phyloP scores from a whole-genome alignment of 2,329 filamentous ascomycete species.

The Cercospora canescens region DNA sequence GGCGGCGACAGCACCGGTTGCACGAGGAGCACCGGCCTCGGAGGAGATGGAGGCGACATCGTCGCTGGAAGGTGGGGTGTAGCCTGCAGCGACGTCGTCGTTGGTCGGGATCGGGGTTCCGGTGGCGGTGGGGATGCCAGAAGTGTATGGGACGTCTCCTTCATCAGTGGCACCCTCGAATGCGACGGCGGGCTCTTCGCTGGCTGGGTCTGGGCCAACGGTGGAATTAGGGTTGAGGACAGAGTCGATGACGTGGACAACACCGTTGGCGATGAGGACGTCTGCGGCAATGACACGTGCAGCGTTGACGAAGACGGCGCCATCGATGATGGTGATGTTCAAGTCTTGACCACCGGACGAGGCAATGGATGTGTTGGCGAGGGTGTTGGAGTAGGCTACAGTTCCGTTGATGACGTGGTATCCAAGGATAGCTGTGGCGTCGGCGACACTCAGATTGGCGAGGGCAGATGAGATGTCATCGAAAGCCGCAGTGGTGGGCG shows the following conservation, averaged over 20 bases:
- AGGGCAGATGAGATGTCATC: constrained; percentile 56
- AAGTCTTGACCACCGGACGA: constrained; percentile 41
- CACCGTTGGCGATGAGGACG: constrained; percentile 47
- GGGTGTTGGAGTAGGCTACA: constrained; percentile 53
- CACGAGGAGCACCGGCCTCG: constrained; percentile 34
- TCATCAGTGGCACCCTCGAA: constrained; percentile 54
- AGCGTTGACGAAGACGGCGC: constrained; percentile 46
- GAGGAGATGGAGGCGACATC: constrained; percentile 18
- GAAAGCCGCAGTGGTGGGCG: constrained; percentile 62
- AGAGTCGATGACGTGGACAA: constrained; percentile 56
- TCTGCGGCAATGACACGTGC: constrained; percentile 45
- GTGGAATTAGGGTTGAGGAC: constrained; percentile 60
- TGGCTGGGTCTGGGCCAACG: constrained; percentile 43
- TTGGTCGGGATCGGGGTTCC: constrained; percentile 25
- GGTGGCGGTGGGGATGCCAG: constrained; percentile 48
- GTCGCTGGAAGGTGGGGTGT: constrained; percentile 18
- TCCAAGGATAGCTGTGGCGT: constrained; percentile 56
- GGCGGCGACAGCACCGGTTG: constrained; percentile 46
- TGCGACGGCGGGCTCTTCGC: constrained; percentile 48
- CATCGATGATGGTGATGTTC: constrained; percentile 41
- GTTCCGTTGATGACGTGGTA: constrained; percentile 65
- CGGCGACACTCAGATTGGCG: constrained; percentile 46
- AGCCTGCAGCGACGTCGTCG: constrained; percentile 36
- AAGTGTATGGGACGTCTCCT: constrained; percentile 56
- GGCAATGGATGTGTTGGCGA: constrained; percentile 41